A percentile compares a stretch with the other conserved stretches of the same genome.
phyloP scores from a whole-genome alignment of 1,284 basidiomycete genomes.

The Gymnopus androsaceus region DNA sequence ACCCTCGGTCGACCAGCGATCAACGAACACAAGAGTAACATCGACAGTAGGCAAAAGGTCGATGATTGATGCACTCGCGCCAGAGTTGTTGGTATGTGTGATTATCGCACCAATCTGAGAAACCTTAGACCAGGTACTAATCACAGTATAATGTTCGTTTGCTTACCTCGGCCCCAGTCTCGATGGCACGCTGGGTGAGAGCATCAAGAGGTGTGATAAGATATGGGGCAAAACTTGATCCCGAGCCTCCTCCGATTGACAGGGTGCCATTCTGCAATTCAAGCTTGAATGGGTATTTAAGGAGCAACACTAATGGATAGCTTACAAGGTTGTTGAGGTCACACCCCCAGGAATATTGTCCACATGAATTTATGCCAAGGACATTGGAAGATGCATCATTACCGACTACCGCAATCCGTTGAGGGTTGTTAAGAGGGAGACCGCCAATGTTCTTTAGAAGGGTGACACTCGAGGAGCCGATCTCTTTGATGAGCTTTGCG shows the following conservation, averaged over 20 bases:
- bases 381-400: constrained; percentile 8
- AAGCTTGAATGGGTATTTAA: neutral
- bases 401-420: constrained; percentile 11
- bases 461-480: constrained; percentile 18
- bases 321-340: constrained; percentile 3
- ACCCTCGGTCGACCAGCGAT: constrained; percentile 15
- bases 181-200: constrained; percentile 16
- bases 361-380: constrained; percentile 9
- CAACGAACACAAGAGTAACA: constrained; percentile 18
- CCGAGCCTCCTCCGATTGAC: constrained; percentile 18
- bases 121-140: neutral
- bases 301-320: neutral
- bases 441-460: constrained; percentile 22
- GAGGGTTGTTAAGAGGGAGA: constrained; percentile 15
- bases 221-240: constrained; percentile 19
- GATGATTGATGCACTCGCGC: neutral
- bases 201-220: constrained; percentile 20
- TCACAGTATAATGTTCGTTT: neutral
- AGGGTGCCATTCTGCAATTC: constrained; percentile 22
- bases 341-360: neutral
- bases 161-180: constrained; percentile 17
- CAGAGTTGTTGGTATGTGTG: neutral
- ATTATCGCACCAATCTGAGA: constrained; percentile 7
- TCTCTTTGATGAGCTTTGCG: constrained; percentile 15
- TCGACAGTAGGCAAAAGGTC: constrained; percentile 6